These are phyloP conservation scores for Starmera stellimalicola DNA, from an alignment of 1,139 yeast genomes.

Conservation along the genomic window DNA sequence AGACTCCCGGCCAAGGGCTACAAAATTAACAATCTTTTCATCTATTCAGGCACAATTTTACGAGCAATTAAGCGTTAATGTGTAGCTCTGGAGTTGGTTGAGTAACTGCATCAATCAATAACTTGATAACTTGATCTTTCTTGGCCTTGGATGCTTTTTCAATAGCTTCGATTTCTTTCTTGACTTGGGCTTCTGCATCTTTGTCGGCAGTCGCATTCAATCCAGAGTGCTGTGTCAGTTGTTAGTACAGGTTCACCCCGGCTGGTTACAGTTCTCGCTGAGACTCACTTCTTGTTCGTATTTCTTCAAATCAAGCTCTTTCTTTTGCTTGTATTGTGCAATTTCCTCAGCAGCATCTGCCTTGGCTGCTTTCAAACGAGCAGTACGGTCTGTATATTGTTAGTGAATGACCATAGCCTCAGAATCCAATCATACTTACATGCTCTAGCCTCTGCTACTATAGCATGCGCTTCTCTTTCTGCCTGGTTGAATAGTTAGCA, in stretches of 20 bases:
- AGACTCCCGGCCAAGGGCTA: too few species aligned
- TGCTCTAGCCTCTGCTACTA: conserved; percentile 83
- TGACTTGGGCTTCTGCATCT: conserved; percentile 58
- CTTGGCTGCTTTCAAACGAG: conserved; percentile 88
- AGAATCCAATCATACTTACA: conserved; percentile 39
- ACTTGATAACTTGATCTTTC: conserved; percentile 58
- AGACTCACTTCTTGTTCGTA: conserved; percentile 46
- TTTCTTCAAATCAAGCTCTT: conserved; percentile 72
- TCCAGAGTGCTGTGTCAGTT: conserved; percentile 39
- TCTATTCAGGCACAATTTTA: not conserved
- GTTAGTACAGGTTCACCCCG: not conserved
- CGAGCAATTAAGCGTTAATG: conserved; percentile 44
- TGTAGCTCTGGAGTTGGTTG: conserved; percentile 78
- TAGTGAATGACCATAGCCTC: not conserved
- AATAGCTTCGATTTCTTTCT: conserved; percentile 51
- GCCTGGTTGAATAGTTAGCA: conserved; percentile 36
- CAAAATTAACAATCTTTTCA: too few species aligned
- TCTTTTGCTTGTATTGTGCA: conserved; percentile 73
- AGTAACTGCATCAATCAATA: conserved; percentile 72
- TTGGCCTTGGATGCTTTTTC: conserved; percentile 53
- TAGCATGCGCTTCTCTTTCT: conserved; percentile 93
- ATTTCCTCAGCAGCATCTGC: conserved; percentile 87
- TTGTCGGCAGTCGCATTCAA: conserved; percentile 59
- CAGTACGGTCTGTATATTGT: conserved; percentile 48
- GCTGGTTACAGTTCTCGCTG: not conserved